Conservation (phyloP, 2,329 filamentous ascomycete species). For the Pseudogymnoascus sp. region DNA sequence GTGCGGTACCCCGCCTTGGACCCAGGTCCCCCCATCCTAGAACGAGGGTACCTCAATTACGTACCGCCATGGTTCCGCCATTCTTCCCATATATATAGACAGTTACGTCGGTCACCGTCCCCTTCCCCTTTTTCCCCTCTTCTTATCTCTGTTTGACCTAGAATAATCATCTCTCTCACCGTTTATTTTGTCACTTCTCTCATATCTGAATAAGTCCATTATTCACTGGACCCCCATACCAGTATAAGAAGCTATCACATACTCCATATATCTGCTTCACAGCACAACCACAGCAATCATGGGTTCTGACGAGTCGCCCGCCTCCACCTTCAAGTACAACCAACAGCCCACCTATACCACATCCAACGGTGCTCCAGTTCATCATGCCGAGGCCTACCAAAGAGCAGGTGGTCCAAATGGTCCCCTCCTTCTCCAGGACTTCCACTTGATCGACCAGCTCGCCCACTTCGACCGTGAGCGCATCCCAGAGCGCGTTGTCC, state of each 20-base stretch:
- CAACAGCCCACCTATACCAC: conserved; percentile 53
- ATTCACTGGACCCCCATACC: background rate
- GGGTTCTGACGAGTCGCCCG: conserved; percentile 37
- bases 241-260: background rate
- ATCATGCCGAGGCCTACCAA: conserved; percentile 45
- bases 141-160: background rate
- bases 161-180: background rate
- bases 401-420: conserved; percentile 47
- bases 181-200: background rate
- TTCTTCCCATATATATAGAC: conserved; percentile 5
- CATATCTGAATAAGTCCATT: background rate
- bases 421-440: conserved; percentile 56
- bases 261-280: conserved; percentile 2
- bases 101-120: background rate
- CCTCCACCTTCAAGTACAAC: conserved; percentile 46
- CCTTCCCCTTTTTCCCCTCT: background rate
- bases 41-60: conserved; percentile 4
- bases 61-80: background rate
- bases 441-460: conserved; percentile 57
- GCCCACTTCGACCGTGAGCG: conserved; percentile 47
- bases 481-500: conserved; percentile 51
- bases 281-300: conserved; percentile 28
- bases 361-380: conserved; percentile 52
- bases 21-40: background rate
- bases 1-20: background rate